Base-by-base conservation (phyloP, 2,329 filamentous ascomycete genomes). In the Seiridium unicorne region DNA sequence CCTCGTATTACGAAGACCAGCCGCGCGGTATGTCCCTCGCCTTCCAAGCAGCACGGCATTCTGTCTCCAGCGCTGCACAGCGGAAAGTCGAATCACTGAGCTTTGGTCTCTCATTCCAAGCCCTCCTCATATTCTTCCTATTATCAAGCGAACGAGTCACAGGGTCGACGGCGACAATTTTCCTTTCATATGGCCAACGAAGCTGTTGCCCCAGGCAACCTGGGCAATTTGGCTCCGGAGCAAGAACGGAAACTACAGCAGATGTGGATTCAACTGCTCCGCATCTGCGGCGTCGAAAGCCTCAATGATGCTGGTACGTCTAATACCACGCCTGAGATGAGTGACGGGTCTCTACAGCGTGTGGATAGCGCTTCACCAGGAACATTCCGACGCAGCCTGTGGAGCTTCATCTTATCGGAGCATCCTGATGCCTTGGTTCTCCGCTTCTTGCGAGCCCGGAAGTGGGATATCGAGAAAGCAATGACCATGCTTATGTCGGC, bases 251-350 rank as follows among this genome's bases (percentile, higher is more conserved):
- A 58, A 34, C 32, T 58, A 1, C 48, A 58, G 47, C 46, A 51
- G 40, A 34, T 47, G 42, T 58, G 48, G 57, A n/a, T 18, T 4
- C 57, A 44, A n/a, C 47, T 58, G 32, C 32, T 38, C 34, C 42
- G n/a, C 10, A 90, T 57, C 18, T 65, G 38, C 35, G 46, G 7
- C 66, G 64, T 40, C 51, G 18, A 26, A 26, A 26, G 18, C 18
- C 18, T 26, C 18, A 18, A 32, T 31, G 34, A 47, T 8, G 13
- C 44, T n/a, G 18, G 13, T 9, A 32, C 53, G 38, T 11, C 46
- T 26, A 32, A 46, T 13, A 31, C 44, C 26, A 35, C 55, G 5
- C 31, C 61, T 87, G 90, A 75, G 90, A 90, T 73, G 86, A 88
- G 70, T 86, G 86, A 46, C 84, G 87, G 71, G 82, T 60, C 61